These are phyloP conservation scores for Candida sakaeoensis DNA, from an alignment of 805 yeast genomes.

Conservation along the genomic window DNA sequence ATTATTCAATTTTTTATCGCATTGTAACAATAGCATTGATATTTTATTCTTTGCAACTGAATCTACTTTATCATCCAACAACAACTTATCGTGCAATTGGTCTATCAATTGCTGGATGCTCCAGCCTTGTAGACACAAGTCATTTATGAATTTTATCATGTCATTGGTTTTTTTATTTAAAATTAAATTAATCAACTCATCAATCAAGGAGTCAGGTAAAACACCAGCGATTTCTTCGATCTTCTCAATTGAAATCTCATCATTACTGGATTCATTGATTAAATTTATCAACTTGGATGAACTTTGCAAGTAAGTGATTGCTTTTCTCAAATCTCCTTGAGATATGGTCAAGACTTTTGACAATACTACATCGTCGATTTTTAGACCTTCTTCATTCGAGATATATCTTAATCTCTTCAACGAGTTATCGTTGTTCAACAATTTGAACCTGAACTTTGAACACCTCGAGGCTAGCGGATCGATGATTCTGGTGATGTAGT, in stretches of 20 bases:
- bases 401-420: slow-evolving; percentile 62
- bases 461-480: slow-evolving; percentile 97
- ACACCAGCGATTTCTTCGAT: slow-evolving; percentile 77
- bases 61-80: slow-evolving; percentile 49
- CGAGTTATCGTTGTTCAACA: slow-evolving; percentile 70
- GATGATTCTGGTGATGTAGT: slow-evolving; percentile 92
- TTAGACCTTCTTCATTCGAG: slow-evolving; percentile 38
- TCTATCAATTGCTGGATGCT: slow-evolving; percentile 68
- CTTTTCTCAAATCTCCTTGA: slow-evolving; percentile 88
- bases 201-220: slow-evolving; percentile 50
- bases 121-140: slow-evolving; percentile 67
- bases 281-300: slow-evolving; percentile 47
- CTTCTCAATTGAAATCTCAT: slow-evolving; percentile 38
- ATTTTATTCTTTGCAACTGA: slow-evolving; percentile 60
- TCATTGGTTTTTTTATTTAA: slow-evolving; percentile 21
- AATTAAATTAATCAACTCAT: slow-evolving; percentile 34
- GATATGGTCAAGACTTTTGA: slow-evolving; percentile 66
- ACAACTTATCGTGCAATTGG: slow-evolving; percentile 67
- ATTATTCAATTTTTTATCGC: slow-evolving; percentile 70
- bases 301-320: slow-evolving; percentile 86
- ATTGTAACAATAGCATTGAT: slow-evolving; percentile 62
- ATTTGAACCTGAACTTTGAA: slow-evolving; percentile 87
- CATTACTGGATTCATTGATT: slow-evolving; percentile 23
- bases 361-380: slow-evolving; percentile 48
- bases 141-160: slow-evolving; percentile 44